Base-by-base conservation (phyloP, 2,329 filamentous ascomycete genomes). In the Stagonosporopsis chrysanthemi region DNA sequence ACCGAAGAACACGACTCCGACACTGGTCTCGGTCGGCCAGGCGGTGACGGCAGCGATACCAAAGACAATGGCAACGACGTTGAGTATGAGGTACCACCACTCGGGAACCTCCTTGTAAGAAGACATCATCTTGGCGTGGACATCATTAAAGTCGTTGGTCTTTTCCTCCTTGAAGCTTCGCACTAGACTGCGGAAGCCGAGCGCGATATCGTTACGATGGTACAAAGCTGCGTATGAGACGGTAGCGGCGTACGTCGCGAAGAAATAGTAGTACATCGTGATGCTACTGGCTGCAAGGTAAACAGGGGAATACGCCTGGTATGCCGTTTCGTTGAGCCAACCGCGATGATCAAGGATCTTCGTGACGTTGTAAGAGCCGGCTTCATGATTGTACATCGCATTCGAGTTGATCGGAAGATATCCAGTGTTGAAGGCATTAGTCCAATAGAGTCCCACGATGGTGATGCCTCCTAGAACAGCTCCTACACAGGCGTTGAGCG, bases 261-360 rank as follows among this genome's bases (percentile, higher is more conserved):
- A 86, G 73, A 84, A 85, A 68, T 81, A 83, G 60, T 82, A 75
- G 73, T 85, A 86, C n/a, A 82, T 75, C 28, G 77, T 73, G n/a
- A 83, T 68, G 52, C 82, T 82, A 15, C 78, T 81, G 12, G 83
- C 81, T 0, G 80, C 73, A 24, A 86, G 68, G 62, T 81, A 86
- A 0, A 82, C 81, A 0, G 82, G 81, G 3, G 82, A 84, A 68
- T 85, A 86, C 2, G 38, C 38, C 24, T 22, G 45, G 26, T 24
- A 46, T 49, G 29, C 39, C 23, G 44, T 51, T 15, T 38, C 44
- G 14, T 47, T 38, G 4, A 47, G 31, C 44, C 44, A 81, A 73
- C 68, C 71, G 29, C 83, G 79, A 50, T 83, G 81, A 75, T 84
- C 85, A 4, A 77, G 66, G 3, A 71, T 47, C 15, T 78, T 82